Conservation (phyloP, 805 yeast species). For the Wickerhamiella nectarea region DNA sequence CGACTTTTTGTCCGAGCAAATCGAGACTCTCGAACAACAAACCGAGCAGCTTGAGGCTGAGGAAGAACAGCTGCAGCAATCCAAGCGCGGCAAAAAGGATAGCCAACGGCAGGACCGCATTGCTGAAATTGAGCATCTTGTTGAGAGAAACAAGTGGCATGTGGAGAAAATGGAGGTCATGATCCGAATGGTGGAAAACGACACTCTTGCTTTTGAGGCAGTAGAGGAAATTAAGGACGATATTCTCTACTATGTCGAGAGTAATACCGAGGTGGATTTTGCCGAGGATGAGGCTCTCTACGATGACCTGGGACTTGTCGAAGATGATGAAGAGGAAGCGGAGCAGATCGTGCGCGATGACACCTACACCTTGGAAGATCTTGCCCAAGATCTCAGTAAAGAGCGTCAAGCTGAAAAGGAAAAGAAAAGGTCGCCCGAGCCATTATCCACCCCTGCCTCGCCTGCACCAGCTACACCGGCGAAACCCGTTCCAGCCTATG, state of each 20-base stretch:
- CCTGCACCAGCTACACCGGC: constrained; percentile 13
- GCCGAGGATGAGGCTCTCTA: constrained; percentile 88
- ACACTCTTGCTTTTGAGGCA: constrained; percentile 61
- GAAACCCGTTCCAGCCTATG: constrained; percentile 14
- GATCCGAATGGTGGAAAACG: constrained; percentile 63
- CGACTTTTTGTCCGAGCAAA: constrained; percentile 51
- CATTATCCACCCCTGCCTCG: constrained; percentile 12
- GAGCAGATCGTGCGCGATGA: constrained; percentile 25
- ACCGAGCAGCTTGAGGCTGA: constrained; percentile 66
- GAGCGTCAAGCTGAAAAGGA: constrained; percentile 19
- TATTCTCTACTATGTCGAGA: constrained; percentile 83
- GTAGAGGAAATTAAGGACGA: constrained; percentile 74
- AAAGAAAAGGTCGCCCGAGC: constrained; percentile 19
- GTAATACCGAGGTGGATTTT: constrained; percentile 84
- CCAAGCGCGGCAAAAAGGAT: constrained; percentile 50
- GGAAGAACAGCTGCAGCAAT: constrained; percentile 39
- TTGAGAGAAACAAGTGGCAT: constrained; percentile 71
- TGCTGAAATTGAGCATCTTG: constrained; percentile 45
- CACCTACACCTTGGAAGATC: constrained; percentile 25
- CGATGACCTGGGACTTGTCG: constrained; percentile 65
- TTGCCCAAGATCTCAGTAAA: constrained; percentile 25
- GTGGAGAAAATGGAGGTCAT: constrained; percentile 64
- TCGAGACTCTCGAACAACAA: constrained; percentile 74
- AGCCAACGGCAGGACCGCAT: constrained; percentile 41
- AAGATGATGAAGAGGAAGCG: constrained; percentile 36